These are phyloP conservation scores for Sorghum bicolor DNA, from an alignment of 176 grass and related monocot genomes.

Conservation along the genomic window DNA sequence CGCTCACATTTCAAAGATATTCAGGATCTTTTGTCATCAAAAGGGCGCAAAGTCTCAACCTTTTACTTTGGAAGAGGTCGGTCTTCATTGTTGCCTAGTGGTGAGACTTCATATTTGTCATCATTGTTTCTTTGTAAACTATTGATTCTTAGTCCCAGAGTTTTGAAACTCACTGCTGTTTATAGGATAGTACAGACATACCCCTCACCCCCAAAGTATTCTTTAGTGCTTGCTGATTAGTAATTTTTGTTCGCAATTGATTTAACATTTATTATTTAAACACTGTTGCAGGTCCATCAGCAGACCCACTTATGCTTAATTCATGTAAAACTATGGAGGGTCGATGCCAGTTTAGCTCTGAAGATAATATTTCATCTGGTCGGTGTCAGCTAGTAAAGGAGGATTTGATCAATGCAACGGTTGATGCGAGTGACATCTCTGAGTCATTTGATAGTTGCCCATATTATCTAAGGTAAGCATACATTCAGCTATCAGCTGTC, in stretches of 20 bases:
- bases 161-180: background rate
- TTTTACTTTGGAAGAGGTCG: conserved; percentile 64
- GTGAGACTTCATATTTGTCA: conserved; percentile 42
- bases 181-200: background rate
- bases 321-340: conserved; percentile 49
- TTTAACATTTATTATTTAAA: conserved; percentile 17
- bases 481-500: background rate
- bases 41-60: conserved; percentile 63
- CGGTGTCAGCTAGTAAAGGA: conserved; percentile 60
- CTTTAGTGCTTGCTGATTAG: background rate
- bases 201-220: background rate
- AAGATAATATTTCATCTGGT: conserved; percentile 40
- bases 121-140: background rate
- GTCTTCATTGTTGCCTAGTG: conserved; percentile 61
- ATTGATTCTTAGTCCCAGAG: background rate
- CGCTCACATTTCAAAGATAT: conserved; percentile 43
- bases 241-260: background rate
- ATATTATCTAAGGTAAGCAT: conserved; percentile 85
- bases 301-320: conserved; percentile 35
- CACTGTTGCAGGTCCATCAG: conserved; percentile 41
- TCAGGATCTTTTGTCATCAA: conserved; percentile 56
- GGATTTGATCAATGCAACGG: conserved; percentile 58
- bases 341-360: conserved; percentile 19
- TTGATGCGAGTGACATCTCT: conserved; percentile 57
- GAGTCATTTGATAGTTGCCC: conserved; percentile 86